Evolutionary conservation across 2,329 filamentous ascomycete genomes (phyloP).

Genomic region (Sporothrix schenckii): DNA sequence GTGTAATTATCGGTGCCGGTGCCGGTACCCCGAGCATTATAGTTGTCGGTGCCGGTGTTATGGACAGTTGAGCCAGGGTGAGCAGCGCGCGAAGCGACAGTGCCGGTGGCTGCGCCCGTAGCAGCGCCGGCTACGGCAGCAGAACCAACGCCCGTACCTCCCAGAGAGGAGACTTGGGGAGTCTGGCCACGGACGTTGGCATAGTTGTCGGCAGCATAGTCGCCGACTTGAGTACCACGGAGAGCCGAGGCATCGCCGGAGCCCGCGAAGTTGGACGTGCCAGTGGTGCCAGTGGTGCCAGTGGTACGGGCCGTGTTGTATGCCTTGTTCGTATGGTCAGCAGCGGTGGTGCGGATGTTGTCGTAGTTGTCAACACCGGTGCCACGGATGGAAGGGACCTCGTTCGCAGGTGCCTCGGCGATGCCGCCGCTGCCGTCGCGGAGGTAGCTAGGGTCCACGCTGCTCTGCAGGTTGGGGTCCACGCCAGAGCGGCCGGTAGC

Average conservation of each 20-base stretch:
- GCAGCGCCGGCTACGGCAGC: background rate
- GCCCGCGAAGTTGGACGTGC: background rate
- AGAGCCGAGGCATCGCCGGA: background rate
- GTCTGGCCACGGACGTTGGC: background rate
- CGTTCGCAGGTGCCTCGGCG: conserved; percentile 17
- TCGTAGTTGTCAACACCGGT: conserved; percentile 20
- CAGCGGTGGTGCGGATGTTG: conserved; percentile 7
- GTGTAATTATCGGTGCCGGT: too few relatives aligned
- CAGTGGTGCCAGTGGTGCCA: background rate
- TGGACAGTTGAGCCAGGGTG: too few relatives aligned
- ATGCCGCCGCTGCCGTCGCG: background rate
- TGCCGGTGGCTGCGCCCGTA: too few relatives aligned
- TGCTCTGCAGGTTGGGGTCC: conserved; percentile 25
- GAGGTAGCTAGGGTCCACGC: background rate
- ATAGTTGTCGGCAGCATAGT: background rate
- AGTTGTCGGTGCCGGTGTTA: too few relatives aligned
- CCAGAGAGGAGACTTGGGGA: background rate
- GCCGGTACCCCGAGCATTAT: too few relatives aligned
- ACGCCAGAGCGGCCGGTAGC: background rate
- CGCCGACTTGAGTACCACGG: conserved; percentile 10
- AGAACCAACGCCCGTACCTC: background rate
- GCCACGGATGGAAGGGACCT: conserved; percentile 13
- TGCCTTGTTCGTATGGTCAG: conserved; percentile 6
- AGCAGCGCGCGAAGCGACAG: too few relatives aligned
- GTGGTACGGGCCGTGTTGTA: background rate